phyloP scores from a whole-genome alignment of 2,329 filamentous ascomycete genomes.

The Lecanoromycetidae sp. region DNA sequence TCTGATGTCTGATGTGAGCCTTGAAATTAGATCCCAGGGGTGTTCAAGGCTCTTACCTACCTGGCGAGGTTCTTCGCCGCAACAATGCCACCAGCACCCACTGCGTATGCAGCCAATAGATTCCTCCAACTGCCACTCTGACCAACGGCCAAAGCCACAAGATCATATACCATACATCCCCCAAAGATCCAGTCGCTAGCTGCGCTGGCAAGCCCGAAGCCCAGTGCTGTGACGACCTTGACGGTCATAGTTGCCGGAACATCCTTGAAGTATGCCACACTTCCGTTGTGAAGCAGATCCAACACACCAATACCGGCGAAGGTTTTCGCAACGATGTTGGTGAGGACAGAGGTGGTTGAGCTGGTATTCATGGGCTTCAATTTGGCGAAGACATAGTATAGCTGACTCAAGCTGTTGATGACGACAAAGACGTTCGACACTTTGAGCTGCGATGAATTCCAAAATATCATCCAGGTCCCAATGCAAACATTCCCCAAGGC shows the following conservation, averaged over 20 bases:
- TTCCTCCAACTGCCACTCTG: conserved; percentile 42
- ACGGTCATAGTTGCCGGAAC: conserved; percentile 35
- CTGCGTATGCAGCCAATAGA: conserved; percentile 40
- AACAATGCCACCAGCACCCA: conserved; percentile 42
- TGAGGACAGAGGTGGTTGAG: conserved; percentile 42
- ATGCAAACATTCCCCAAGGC: conserved; percentile 47
- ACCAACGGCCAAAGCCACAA: conserved; percentile 43
- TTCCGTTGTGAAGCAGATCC: conserved; percentile 47
- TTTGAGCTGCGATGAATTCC: conserved; percentile 42
- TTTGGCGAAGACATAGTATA: conserved; percentile 41
- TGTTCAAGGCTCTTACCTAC: conserved; percentile 32
- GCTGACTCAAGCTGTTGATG: conserved; percentile 43
- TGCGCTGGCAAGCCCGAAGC: conserved; percentile 39
- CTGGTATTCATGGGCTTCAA: conserved; percentile 39
- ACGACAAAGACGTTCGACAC: conserved; percentile 45
- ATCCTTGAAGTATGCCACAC: conserved; percentile 43
- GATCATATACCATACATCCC: conserved; percentile 46
- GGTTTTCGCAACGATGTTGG: conserved; percentile 46
- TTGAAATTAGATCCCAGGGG: too few species aligned
- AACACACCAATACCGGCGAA: conserved; percentile 50
- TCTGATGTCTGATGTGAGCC: conserved; percentile 2
- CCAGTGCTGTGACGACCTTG: conserved; percentile 42
- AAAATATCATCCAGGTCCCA: conserved; percentile 49
- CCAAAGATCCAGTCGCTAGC: conserved; percentile 50
- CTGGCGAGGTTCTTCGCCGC: conserved; percentile 39